Percentiles rank a stretch among this genome's conserved stretches.
These are phyloP conservation scores for Fraxinus xanthoxyloides DNA, from an alignment of 305 asterid genomes.

Conservation along the genomic window DNA sequence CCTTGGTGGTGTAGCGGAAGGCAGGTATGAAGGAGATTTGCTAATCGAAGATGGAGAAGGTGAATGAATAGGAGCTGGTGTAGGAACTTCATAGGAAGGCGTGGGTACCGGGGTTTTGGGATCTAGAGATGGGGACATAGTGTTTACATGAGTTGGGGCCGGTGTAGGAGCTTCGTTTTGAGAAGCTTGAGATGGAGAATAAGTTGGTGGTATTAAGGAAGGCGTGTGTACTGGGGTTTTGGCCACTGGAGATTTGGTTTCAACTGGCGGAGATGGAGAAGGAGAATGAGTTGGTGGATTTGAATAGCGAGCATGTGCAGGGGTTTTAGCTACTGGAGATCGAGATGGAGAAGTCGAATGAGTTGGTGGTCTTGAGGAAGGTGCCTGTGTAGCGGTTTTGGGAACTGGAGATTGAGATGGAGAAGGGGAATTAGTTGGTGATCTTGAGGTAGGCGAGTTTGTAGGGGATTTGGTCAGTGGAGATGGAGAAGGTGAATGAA, in stretches of 20 bases:
- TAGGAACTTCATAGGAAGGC: not conserved
- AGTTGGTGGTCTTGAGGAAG: not conserved
- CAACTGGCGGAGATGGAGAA: not conserved
- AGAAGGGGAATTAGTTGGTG: not conserved
- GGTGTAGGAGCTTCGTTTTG: not conserved
- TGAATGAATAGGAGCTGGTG: not conserved
- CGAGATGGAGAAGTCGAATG: not conserved
- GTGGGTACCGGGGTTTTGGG: not conserved
- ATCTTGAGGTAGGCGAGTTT: not conserved
- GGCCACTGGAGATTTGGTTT: not conserved
- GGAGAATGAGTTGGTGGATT: not conserved
- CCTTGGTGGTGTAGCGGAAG: not conserved
- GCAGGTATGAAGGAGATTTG: not conserved
- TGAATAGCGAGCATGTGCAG: not conserved
- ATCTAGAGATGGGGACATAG: not conserved
- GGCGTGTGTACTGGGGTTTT: not conserved
- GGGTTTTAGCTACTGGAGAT: not conserved
- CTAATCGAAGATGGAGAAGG: not conserved
- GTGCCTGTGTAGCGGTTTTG: not conserved
- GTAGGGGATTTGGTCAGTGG: not conserved
- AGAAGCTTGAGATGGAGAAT: not conserved
- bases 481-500: constrained; percentile 13
- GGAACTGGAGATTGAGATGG: not conserved
- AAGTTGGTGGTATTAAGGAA: not conserved
- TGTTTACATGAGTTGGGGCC: not conserved